Conservation (phyloP, 177 flowering plant species). For the Vitis hybrid region DNA sequence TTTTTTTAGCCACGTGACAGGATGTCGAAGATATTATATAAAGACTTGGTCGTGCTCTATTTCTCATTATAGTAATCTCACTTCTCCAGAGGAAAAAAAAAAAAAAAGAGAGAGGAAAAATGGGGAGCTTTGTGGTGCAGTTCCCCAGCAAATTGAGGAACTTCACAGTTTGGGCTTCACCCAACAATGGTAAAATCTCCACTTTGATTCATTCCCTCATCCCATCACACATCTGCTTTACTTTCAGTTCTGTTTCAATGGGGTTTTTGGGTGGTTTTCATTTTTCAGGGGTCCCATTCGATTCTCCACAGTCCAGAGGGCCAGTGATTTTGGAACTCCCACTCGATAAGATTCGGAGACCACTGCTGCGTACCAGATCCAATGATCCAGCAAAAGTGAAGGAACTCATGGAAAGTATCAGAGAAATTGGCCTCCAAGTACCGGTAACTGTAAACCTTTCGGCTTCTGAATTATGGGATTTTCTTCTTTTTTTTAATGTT, state of each 20-base stretch:
- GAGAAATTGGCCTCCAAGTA: constrained; percentile 84
- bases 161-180: constrained; percentile 48
- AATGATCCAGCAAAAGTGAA: constrained; percentile 82
- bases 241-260: not conserved
- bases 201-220: not conserved
- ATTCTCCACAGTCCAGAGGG: constrained; percentile 38
- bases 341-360: constrained; percentile 77
- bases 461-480: not conserved
- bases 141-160: constrained; percentile 29
- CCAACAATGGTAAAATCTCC: constrained; percentile 39
- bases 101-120: constrained; percentile 6
- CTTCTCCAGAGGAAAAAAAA: constrained; percentile 1
- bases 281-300: constrained; percentile 36
- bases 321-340: constrained; percentile 85
- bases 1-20: too few relatives aligned
- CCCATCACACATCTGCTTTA: not conserved
- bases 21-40: too few relatives aligned
- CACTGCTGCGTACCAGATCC: constrained; percentile 77
- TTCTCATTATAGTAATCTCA: too few relatives aligned
- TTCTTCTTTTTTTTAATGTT: not conserved
- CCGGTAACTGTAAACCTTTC: constrained; percentile 46
- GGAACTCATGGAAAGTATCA: constrained; percentile 90
- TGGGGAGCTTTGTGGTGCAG: constrained; percentile 46
- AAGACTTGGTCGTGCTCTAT: too few relatives aligned
- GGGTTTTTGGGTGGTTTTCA: constrained; percentile 2